A percentile compares a stretch with the other conserved stretches of the same genome.
Conservation (phyloP, 139 green algal species). For the Chlorella sorokiniana region DNA sequence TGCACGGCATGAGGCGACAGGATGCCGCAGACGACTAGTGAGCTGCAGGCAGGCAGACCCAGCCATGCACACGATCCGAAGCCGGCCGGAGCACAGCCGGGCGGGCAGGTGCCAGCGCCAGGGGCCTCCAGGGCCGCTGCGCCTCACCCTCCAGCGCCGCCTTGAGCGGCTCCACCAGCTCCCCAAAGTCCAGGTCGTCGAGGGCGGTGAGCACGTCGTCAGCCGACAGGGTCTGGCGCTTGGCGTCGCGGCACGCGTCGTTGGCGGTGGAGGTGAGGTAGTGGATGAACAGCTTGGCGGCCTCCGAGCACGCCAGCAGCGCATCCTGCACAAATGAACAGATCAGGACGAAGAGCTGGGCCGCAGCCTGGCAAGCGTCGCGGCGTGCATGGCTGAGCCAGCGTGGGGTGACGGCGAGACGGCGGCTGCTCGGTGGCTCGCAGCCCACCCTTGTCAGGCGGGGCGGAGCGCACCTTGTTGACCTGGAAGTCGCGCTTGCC, state of each 20-base stretch:
- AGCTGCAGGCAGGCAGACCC: not conserved
- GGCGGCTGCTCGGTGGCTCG: not conserved
- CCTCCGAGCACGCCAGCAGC: conserved; percentile 77
- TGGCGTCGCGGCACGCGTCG: conserved; percentile 80
- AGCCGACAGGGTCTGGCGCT: conserved; percentile 79
- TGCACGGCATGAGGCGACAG: not conserved
- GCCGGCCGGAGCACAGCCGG: too few relatives aligned
- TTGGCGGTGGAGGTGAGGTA: conserved; percentile 87
- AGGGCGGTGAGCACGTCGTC: conserved; percentile 83
- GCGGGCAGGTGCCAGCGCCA: too few relatives aligned
- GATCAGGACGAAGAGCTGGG: not conserved
- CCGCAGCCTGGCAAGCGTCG: too few relatives aligned
- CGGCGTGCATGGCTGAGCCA: not conserved
- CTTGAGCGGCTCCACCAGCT: conserved; percentile 72
- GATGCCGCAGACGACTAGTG: not conserved
- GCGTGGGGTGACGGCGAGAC: not conserved
- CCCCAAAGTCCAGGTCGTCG: conserved; percentile 81
- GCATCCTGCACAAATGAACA: conserved; percentile 58
- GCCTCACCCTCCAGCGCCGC: conserved; percentile 71
- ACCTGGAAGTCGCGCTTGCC: conserved; percentile 58
- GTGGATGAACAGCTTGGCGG: conserved; percentile 88
- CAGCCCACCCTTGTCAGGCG: not conserved
- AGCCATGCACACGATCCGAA: not conserved
- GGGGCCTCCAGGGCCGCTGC: too few relatives aligned
- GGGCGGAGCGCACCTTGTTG: conserved; percentile 43